Conservation (phyloP, 108 stramenopile species). For the Nitzschia sp. region DNA sequence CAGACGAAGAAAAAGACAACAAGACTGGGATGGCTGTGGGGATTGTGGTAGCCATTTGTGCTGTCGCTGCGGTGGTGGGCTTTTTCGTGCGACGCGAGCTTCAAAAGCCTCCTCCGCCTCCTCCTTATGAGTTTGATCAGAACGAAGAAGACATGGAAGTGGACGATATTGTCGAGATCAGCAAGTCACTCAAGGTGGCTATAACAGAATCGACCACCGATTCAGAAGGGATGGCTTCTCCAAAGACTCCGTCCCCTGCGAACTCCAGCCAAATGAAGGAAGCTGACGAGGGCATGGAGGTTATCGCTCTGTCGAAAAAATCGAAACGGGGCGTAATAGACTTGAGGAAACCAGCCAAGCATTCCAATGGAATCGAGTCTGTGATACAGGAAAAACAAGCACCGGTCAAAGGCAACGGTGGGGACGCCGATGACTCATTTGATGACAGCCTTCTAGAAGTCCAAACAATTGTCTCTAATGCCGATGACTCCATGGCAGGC, state of each 20-base stretch:
- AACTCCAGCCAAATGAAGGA: neutral
- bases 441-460: neutral
- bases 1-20: neutral
- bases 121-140: slow-evolving; percentile 20
- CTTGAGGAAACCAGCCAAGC: neutral
- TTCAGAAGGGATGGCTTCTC: slow-evolving; percentile 5
- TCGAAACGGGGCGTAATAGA: neutral
- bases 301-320: neutral
- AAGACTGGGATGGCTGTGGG: slow-evolving; percentile 9
- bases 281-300: slow-evolving; percentile 19
- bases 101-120: slow-evolving; percentile 17
- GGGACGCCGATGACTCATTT: neutral
- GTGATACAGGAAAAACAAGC: neutral
- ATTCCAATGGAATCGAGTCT: slow-evolving; percentile 7
- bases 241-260: neutral
- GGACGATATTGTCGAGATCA: slow-evolving; percentile 7
- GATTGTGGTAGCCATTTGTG: slow-evolving; percentile 6
- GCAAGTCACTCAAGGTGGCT: neutral
- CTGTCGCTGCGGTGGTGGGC: neutral
- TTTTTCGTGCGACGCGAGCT: slow-evolving; percentile 1
- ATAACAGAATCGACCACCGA: slow-evolving; percentile 3
- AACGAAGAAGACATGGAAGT: neutral
- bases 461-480: slow-evolving; percentile 5
- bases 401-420: neutral
- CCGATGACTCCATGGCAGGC: slow-evolving; percentile 34